A percentile compares a stretch with the other conserved stretches of the same genome.
Conservation (phyloP, 352 stramenopile species). For the Globisporangium camurandrum region DNA sequence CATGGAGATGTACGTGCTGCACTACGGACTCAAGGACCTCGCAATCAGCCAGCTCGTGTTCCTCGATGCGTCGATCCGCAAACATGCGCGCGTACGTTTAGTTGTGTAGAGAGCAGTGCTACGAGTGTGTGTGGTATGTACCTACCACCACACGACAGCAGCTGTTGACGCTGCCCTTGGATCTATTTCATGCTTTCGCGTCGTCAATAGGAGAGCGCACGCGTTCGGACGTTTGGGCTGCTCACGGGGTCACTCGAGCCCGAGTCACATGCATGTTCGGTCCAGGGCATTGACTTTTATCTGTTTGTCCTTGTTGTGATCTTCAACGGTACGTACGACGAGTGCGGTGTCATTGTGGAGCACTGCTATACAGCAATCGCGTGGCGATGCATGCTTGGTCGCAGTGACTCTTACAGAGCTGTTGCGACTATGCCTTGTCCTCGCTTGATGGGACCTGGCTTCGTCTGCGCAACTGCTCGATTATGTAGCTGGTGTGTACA, state of each 20-base stretch:
- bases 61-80: constrained; percentile 65
- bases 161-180: no score
- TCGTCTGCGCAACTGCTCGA: no score
- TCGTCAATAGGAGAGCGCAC: constrained; percentile 41
- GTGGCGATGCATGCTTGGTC: no score
- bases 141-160: no score
- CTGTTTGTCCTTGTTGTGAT: constrained; percentile 70
- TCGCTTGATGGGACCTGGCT: no score
- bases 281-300: constrained; percentile 71
- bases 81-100: constrained; percentile 35
- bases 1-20: constrained; percentile 77
- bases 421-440: constrained; percentile 1
- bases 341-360: constrained; percentile 7
- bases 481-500: constrained; percentile 45
- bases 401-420: neutral
- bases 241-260: constrained; percentile 69
- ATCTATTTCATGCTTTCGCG: no score
- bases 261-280: constrained; percentile 64
- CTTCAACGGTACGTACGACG: constrained; percentile 68
- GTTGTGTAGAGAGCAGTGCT: no score
- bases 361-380: no score
- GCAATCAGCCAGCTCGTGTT: constrained; percentile 76
- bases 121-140: no score
- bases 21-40: constrained; percentile 74
- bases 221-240: constrained; percentile 58